These are phyloP conservation scores for Aspergillus olivimuriae DNA, from an alignment of 495 filamentous ascomycete genomes.

Conservation along the genomic window DNA sequence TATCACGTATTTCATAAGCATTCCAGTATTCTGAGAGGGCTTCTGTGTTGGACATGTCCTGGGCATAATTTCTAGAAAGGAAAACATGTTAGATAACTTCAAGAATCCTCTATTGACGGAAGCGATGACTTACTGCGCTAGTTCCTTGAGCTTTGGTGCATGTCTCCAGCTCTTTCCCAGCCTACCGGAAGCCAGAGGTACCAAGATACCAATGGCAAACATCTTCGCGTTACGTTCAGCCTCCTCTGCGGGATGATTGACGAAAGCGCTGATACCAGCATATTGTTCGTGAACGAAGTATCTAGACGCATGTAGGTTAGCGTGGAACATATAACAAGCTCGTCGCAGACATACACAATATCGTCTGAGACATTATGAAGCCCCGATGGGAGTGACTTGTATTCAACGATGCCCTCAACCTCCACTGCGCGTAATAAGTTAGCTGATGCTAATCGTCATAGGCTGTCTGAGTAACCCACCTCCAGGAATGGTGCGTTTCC, in stretches of 20 bases:
- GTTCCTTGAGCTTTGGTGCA: conserved; percentile 64
- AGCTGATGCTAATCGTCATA: conserved; percentile 5
- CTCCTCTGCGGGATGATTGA: conserved; percentile 73
- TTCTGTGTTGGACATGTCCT: conserved; percentile 42
- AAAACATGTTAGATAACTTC: not conserved
- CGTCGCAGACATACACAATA: conserved; percentile 55
- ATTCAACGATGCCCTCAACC: conserved; percentile 87
- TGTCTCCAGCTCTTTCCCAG: conserved; percentile 87
- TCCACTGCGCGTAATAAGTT: conserved; percentile 48
- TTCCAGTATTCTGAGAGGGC: conserved; percentile 78
- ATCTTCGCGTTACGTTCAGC: conserved; percentile 82
- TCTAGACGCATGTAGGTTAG: conserved; percentile 21
- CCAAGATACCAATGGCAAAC: conserved; percentile 83
- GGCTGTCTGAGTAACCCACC: conserved; percentile 29
- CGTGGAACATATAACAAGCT: not conserved
- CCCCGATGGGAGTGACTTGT: conserved; percentile 88
- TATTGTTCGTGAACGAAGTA: conserved; percentile 85
- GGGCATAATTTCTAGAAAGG: conserved; percentile 25
- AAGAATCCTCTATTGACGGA: not conserved
- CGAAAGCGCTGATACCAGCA: conserved; percentile 88
- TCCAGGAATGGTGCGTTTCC: conserved; percentile 67
- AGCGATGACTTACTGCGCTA: conserved; percentile 54
- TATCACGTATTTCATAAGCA: conserved; percentile 48
- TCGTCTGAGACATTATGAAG: conserved; percentile 84
- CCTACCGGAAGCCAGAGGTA: conserved; percentile 79